Percentiles rank a stretch among this genome's conserved stretches.
phyloP scores from a whole-genome alignment of 2,329 filamentous ascomycete species.

The Zymoseptoria crescenta region DNA sequence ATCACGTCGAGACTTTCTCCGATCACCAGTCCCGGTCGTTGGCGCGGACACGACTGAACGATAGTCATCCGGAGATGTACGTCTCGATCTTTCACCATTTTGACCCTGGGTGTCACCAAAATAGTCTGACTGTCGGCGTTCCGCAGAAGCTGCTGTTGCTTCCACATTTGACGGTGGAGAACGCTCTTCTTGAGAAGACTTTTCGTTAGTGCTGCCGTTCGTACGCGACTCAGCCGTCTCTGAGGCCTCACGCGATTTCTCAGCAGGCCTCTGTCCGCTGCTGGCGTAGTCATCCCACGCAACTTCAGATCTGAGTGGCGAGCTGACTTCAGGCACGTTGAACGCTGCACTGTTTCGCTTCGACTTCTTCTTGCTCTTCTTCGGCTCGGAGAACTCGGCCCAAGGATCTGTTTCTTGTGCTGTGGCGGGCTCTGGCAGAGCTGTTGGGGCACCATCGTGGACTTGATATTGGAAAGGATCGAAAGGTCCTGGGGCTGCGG shows the following conservation, averaged over 20 bases:
- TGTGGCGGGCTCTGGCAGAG: slow-evolving; percentile 6
- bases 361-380: slow-evolving; percentile 38
- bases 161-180: slow-evolving; percentile 4
- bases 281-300: slow-evolving; percentile 38
- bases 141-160: background rate
- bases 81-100: slow-evolving; percentile 12
- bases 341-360: slow-evolving; percentile 38
- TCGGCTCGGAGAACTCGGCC: slow-evolving; percentile 12
- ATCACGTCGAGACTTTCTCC: slow-evolving; percentile 26
- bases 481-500: slow-evolving; percentile 5
- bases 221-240: slow-evolving; percentile 3
- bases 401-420: slow-evolving; percentile 18
- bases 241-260: background rate
- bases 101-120: background rate
- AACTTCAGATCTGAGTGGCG: slow-evolving; percentile 39
- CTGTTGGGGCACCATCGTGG: slow-evolving; percentile 9
- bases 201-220: slow-evolving; percentile 3
- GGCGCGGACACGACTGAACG: slow-evolving; percentile 24
- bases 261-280: slow-evolving; percentile 1
- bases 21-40: slow-evolving; percentile 23
- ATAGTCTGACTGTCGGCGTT: slow-evolving; percentile 1
- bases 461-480: slow-evolving; percentile 17
- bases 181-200: slow-evolving; percentile 6
- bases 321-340: slow-evolving; percentile 35
- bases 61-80: slow-evolving; percentile 18